Evolutionary conservation across 2,329 filamentous ascomycete genomes (phyloP).

Genomic region (Cordyceps farinosa): DNA sequence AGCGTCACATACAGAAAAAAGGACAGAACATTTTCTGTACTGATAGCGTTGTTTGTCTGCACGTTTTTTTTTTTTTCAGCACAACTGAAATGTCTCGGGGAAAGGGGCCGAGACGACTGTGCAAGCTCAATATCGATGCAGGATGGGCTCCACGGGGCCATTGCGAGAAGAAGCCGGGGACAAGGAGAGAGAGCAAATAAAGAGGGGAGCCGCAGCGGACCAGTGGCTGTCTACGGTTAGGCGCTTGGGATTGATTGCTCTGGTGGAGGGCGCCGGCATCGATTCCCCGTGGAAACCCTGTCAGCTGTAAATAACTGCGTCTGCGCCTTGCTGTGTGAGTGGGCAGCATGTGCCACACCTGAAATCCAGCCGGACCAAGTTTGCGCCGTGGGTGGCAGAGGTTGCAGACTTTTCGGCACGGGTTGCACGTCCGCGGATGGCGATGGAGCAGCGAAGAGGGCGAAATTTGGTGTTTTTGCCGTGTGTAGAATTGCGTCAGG

Average conservation of each 20-base stretch:
- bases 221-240: neutral
- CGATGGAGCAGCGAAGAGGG: no score
- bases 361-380: no score
- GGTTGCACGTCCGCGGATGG: no score
- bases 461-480: no score
- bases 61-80: no score
- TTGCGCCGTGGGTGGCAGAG: no score
- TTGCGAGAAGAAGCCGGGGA: neutral
- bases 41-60: no score
- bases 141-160: neutral
- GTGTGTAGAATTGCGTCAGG: no score
- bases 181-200: neutral
- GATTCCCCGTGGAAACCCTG: neutral
- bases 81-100: no score
- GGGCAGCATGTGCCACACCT: neutral
- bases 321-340: neutral
- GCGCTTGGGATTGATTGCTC: slow-evolving; percentile 1
- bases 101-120: neutral
- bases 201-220: neutral
- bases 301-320: neutral
- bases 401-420: no score
- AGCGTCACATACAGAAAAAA: no score
- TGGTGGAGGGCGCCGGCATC: neutral
- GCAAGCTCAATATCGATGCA: neutral
- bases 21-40: no score